These are phyloP conservation scores for Cadophora luteo-olivacea DNA, from an alignment of 2,329 filamentous ascomycete species.

Conservation along the genomic window DNA sequence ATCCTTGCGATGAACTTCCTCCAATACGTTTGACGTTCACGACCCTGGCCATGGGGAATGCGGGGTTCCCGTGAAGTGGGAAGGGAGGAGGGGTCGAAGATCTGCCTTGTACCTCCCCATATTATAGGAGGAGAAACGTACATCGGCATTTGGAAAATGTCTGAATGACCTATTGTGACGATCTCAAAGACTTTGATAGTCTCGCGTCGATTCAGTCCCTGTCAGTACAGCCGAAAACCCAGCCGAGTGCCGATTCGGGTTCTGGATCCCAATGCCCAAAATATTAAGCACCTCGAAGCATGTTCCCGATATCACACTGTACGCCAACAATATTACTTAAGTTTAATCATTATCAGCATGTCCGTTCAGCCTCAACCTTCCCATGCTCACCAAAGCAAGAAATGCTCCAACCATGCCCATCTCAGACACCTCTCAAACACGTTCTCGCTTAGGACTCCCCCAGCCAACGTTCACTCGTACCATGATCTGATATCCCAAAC, in stretches of 20 bases:
- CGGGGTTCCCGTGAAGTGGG: not conserved
- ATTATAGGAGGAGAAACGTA: too few relatives aligned
- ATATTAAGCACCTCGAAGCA: not conserved
- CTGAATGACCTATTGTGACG: too few relatives aligned
- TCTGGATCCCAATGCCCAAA: not conserved
- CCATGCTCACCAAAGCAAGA: not conserved
- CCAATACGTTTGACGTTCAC: not conserved
- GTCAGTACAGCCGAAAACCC: too few relatives aligned
- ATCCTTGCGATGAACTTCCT: not conserved
- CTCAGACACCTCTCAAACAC: constrained; percentile 4
- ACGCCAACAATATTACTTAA: not conserved
- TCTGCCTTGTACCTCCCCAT: too few relatives aligned
- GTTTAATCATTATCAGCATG: too few relatives aligned
- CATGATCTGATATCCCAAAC: constrained; percentile 1
- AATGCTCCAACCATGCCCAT: not conserved
- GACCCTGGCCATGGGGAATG: not conserved
- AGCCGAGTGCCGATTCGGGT: too few relatives aligned
- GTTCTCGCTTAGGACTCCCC: not conserved
- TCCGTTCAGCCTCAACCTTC: not conserved
- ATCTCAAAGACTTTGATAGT: too few relatives aligned
- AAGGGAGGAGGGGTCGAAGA: not conserved
- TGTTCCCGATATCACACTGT: not conserved
- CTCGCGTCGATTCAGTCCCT: too few relatives aligned
- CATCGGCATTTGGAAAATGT: too few relatives aligned
- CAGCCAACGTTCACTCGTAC: not conserved